These are phyloP conservation scores for Amaranthus cruentus DNA, from an alignment of 148 eudicot genomes.

Conservation along the genomic window DNA sequence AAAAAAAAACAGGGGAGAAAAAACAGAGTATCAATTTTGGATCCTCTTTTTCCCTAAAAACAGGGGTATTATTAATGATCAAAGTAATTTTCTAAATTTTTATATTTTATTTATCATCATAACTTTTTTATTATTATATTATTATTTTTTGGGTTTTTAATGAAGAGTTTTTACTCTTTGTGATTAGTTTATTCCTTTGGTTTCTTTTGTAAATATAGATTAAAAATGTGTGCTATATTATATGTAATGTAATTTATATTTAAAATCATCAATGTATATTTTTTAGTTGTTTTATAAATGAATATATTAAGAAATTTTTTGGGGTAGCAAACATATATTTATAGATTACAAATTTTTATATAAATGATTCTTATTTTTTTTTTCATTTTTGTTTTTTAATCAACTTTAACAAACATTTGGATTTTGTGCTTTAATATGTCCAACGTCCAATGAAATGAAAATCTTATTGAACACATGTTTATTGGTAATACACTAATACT, in stretches of 20 bases:
- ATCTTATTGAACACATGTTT: too few relatives aligned
- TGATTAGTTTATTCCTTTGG: conserved; percentile 26
- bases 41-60: conserved; percentile 8
- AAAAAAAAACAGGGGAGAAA: background rate
- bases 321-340: too few relatives aligned
- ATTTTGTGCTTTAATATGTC: too few relatives aligned
- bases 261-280: background rate
- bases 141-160: background rate
- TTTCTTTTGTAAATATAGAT: conserved; percentile 17
- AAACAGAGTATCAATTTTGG: conserved; percentile 4
- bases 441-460: too few relatives aligned
- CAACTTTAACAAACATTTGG: too few relatives aligned
- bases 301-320: background rate
- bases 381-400: too few relatives aligned
- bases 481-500: too few relatives aligned
- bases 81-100: too few relatives aligned
- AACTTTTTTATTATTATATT: background rate
- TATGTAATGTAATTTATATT: background rate
- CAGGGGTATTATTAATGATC: background rate
- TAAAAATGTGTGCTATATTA: background rate
- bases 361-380: too few relatives aligned
- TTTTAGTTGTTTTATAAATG: background rate
- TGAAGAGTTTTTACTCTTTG: background rate
- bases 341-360: too few relatives aligned
- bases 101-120: too few relatives aligned